These are phyloP conservation scores for Chrysoporthe puriensis DNA, from an alignment of 2,329 filamentous ascomycete species.

Conservation along the genomic window DNA sequence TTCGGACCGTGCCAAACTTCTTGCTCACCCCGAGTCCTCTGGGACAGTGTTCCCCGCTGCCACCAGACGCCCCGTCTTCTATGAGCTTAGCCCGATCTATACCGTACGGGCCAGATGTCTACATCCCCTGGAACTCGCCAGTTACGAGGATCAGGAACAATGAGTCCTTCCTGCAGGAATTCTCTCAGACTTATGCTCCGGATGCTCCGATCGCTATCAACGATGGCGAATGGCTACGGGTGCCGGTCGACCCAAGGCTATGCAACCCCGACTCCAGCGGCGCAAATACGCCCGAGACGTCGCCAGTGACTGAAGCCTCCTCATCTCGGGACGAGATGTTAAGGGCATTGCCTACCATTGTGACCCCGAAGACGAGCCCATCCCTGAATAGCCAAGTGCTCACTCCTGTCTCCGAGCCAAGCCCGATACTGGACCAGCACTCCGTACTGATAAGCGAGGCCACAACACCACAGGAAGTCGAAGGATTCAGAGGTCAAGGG, in stretches of 20 bases:
- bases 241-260: conserved; percentile 30
- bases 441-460: conserved; percentile 8
- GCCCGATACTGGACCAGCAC: conserved; percentile 19
- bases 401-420: conserved; percentile 26
- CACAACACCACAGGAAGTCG: conserved; percentile 20
- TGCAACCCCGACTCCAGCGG: conserved; percentile 8
- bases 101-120: conserved; percentile 20
- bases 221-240: conserved; percentile 27
- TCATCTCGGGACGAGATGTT: conserved; percentile 14
- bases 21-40: conserved; percentile 21
- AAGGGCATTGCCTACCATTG: conserved; percentile 9
- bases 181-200: conserved; percentile 32
- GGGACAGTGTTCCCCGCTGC: conserved; percentile 3
- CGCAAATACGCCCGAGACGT: conserved; percentile 4
- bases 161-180: conserved; percentile 33
- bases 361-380: conserved; percentile 25
- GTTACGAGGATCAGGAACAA: conserved; percentile 31
- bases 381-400: conserved; percentile 22
- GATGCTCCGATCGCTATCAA: conserved; percentile 4
- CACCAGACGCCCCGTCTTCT: conserved; percentile 18
- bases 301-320: conserved; percentile 13
- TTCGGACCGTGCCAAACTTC: conserved; percentile 23
- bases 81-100: conserved; percentile 6
- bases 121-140: conserved; percentile 32
- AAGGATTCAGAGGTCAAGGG: conserved; percentile 11